phyloP scores from a whole-genome alignment of 306 rosid species.

The Quercus variabilis region DNA sequence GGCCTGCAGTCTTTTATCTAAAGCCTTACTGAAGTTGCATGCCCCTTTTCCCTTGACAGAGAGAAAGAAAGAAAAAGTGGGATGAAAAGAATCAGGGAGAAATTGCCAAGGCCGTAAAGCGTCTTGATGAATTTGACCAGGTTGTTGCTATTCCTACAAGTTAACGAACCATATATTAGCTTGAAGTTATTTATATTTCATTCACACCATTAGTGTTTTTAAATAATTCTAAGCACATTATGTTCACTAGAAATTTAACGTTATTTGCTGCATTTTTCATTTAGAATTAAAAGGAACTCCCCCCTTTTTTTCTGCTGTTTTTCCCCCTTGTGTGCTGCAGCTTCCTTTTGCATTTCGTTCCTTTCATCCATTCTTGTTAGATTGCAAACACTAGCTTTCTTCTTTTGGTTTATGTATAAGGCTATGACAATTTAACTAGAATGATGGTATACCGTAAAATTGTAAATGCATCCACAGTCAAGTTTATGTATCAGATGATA shows the following conservation, averaged over 20 bases:
- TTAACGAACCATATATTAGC: slow-evolving; percentile 4
- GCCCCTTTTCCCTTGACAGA: slow-evolving; percentile 39
- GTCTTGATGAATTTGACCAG: slow-evolving; percentile 88
- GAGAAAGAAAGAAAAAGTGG: slow-evolving; percentile 86
- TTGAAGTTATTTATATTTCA: not conserved
- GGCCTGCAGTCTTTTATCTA: not conserved
- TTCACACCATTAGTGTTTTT: not conserved
- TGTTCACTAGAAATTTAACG: not conserved
- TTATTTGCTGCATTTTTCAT: not conserved
- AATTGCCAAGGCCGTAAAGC: slow-evolving; percentile 75
- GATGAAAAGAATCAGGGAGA: slow-evolving; percentile 88
- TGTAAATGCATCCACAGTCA: not conserved
- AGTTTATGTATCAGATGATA: slow-evolving; percentile 1
- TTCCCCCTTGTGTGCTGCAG: not conserved
- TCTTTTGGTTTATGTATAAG: not conserved
- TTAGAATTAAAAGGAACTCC: not conserved
- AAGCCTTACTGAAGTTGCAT: not conserved
- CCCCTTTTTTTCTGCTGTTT: not conserved
- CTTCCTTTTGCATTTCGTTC: not conserved
- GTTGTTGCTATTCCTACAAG: slow-evolving; percentile 39
- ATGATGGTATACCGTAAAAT: not conserved
- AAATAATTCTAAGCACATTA: not conserved
- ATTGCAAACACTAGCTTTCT: not conserved
- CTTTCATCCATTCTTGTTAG: not conserved
- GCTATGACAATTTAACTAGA: not conserved